phyloP scores from a whole-genome alignment of 805 yeast genomes.

The Yarrowia porcina region DNA sequence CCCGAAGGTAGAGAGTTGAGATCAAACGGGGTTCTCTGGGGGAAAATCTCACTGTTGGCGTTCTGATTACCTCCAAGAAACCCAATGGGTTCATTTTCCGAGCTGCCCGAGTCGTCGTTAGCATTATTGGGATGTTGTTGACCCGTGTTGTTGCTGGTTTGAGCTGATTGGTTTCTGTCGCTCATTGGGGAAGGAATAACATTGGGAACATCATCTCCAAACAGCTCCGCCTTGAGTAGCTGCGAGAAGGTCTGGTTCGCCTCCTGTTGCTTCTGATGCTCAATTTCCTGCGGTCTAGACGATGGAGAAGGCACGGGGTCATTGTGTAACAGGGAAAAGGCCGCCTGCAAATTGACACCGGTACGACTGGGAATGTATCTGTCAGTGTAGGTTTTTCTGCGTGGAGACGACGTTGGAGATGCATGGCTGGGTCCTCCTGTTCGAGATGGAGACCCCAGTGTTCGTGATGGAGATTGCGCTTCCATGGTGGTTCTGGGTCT shows the following conservation, averaged over 20 bases:
- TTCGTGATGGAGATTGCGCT: constrained; percentile 3
- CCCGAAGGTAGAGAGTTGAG: constrained; percentile 17
- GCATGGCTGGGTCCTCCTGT: background rate
- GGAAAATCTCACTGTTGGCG: constrained; percentile 1
- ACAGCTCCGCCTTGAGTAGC: constrained; percentile 81
- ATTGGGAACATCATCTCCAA: constrained; percentile 78
- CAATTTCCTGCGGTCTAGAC: constrained; percentile 46
- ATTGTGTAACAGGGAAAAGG: constrained; percentile 56
- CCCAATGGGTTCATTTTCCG: background rate
- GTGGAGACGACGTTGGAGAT: background rate
- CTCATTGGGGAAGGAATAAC: background rate
- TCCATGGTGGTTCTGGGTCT: background rate
- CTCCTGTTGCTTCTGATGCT: constrained; percentile 52
- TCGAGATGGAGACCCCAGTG: background rate
- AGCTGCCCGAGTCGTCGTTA: constrained; percentile 4
- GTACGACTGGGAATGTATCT: constrained; percentile 84
- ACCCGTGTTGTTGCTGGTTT: background rate
- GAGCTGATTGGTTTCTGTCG: constrained; percentile 12
- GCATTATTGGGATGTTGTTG: background rate
- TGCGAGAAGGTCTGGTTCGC: constrained; percentile 86
- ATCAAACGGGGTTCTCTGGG: constrained; percentile 8
- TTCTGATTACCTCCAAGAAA: background rate
- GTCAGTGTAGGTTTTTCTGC: constrained; percentile 58
- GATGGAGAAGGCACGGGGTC: constrained; percentile 36
- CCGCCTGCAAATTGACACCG: constrained; percentile 85